Evolutionary conservation across 179 eudicot genomes (phyloP).

Genomic region (Camellia oleifera): DNA sequence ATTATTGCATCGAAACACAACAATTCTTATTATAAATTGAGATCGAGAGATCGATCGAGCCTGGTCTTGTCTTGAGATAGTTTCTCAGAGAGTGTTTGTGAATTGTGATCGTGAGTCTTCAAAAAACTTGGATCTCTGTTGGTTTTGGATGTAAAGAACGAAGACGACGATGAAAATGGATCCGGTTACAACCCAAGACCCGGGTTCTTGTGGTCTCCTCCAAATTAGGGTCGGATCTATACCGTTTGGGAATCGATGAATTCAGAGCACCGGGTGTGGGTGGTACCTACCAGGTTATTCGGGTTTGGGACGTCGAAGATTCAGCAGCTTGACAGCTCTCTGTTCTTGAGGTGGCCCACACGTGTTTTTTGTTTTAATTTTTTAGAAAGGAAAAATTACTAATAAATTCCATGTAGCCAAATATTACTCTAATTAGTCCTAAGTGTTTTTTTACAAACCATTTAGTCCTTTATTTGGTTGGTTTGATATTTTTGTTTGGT

Average conservation of each 20-base stretch:
- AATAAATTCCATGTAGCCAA: too few species aligned
- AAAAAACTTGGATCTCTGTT: background rate
- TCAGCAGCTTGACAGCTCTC: too few species aligned
- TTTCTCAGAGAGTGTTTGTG: background rate
- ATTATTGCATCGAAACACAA: slow-evolving; percentile 21
- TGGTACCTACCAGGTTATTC: too few species aligned
- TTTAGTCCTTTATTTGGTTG: too few species aligned
- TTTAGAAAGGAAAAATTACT: too few species aligned
- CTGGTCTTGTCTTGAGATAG: background rate
- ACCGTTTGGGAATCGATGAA: background rate
- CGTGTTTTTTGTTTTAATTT: too few species aligned
- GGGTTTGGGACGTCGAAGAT: too few species aligned
- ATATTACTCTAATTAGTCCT: too few species aligned
- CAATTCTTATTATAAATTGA: background rate
- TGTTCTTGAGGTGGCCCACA: too few species aligned
- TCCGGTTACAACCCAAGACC: background rate
- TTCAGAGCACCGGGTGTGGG: too few species aligned
- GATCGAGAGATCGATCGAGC: background rate
- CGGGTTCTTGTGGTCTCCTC: background rate
- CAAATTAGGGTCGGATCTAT: background rate
- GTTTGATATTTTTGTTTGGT: too few species aligned
- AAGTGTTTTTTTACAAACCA: too few species aligned
- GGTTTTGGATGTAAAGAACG: background rate
- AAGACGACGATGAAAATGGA: background rate
- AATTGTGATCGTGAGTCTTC: background rate